Evolutionary conservation across 2,329 filamentous ascomycete genomes (phyloP).

Genomic region (Botrytis hyacinthi): DNA sequence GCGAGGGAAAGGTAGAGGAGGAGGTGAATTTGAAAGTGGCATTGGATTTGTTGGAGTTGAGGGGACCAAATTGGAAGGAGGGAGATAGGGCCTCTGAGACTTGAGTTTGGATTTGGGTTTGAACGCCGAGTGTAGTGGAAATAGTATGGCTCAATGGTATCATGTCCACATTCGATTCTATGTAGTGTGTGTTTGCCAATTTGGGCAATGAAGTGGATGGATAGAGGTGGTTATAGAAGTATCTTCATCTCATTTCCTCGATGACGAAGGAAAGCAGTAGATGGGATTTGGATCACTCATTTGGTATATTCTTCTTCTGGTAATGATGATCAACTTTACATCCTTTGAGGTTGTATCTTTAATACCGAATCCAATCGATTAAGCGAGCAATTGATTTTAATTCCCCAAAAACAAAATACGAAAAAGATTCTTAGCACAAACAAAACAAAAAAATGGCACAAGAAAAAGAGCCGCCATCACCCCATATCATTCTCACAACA

Average conservation of each 20-base stretch:
- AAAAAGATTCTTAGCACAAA: not conserved
- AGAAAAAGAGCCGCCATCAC: not conserved
- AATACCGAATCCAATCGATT: not conserved
- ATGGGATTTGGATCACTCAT: not conserved
- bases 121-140: constrained; percentile 20
- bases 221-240: constrained; percentile 29
- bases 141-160: constrained; percentile 24
- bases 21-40: constrained; percentile 40
- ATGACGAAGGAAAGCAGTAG: constrained; percentile 23
- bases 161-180: constrained; percentile 36
- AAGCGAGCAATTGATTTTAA: not conserved
- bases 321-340: not conserved
- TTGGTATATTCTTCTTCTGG: not conserved
- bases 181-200: not conserved
- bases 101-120: constrained; percentile 27
- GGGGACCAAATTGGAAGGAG: constrained; percentile 21
- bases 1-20: constrained; percentile 36
- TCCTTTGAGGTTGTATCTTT: not conserved
- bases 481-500: not conserved
- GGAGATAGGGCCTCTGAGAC: not conserved
- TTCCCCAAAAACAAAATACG: not conserved
- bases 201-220: not conserved
- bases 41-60: not conserved
- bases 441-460: not conserved
- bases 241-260: constrained; percentile 39